These are phyloP conservation scores for Trichoderma harzianum DNA, from an alignment of 2,329 filamentous ascomycete species.

Conservation along the genomic window DNA sequence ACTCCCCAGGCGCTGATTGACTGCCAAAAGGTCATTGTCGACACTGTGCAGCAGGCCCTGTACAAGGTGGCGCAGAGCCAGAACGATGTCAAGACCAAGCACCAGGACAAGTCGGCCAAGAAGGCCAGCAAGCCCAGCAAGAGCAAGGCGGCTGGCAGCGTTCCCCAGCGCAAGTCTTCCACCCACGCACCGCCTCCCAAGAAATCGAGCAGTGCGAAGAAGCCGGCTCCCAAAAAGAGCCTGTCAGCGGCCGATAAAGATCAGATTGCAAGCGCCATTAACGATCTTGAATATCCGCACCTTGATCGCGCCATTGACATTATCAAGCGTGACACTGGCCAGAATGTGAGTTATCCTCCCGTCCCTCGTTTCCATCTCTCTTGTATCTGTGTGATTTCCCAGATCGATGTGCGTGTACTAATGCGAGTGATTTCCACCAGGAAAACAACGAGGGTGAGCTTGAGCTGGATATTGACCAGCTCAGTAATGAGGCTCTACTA, in stretches of 20 bases:
- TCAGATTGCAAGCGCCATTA: conserved; percentile 82
- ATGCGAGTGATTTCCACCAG: conserved; percentile 29
- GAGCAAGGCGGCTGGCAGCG: conserved; percentile 38
- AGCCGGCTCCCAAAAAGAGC: conserved; percentile 44
- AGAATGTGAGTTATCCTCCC: conserved; percentile 53
- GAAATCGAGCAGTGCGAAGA: conserved; percentile 42
- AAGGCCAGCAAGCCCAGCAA: conserved; percentile 58
- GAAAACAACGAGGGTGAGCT: conserved; percentile 59
- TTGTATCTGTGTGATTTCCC: background rate
- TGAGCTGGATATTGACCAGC: conserved; percentile 57
- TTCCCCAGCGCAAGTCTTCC: conserved; percentile 43
- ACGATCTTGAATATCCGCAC: conserved; percentile 72
- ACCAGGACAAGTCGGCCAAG: conserved; percentile 56
- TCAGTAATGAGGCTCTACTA: conserved; percentile 52
- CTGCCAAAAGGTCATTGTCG: conserved; percentile 60
- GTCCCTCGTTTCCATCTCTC: background rate
- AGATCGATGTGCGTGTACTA: background rate
- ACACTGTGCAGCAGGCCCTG: conserved; percentile 66
- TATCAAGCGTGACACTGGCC: conserved; percentile 82
- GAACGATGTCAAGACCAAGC: conserved; percentile 43
- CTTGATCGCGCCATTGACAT: conserved; percentile 81
- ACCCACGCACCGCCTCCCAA: conserved; percentile 33
- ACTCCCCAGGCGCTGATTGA: conserved; percentile 53
- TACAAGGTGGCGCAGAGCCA: conserved; percentile 68
- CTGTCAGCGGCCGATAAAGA: conserved; percentile 83